Evolutionary conservation across 495 filamentous ascomycete genomes (phyloP).

Genomic region (Saxophila tyrrhenica): DNA sequence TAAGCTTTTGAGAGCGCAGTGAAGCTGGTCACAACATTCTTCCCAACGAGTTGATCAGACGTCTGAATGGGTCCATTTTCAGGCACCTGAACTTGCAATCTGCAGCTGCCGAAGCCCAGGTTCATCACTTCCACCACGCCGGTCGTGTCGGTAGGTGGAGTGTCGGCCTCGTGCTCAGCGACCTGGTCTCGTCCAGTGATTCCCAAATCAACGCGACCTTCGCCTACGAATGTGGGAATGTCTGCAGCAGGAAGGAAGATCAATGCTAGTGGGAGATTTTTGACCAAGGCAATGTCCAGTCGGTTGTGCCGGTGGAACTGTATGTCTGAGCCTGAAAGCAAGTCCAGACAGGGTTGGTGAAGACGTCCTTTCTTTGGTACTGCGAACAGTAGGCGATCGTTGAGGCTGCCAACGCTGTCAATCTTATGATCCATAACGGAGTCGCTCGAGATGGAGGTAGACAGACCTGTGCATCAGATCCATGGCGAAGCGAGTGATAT

Average conservation of each 20-base stretch:
- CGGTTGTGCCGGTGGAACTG: constrained; percentile 89
- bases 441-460: constrained; percentile 6
- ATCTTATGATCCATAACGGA: constrained; percentile 16
- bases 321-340: constrained; percentile 86
- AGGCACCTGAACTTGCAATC: constrained; percentile 90
- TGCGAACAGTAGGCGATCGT: constrained; percentile 88
- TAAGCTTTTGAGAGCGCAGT: constrained; percentile 68
- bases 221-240: constrained; percentile 93
- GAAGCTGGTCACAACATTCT: constrained; percentile 92
- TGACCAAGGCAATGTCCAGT: constrained; percentile 90
- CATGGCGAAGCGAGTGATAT: no score
- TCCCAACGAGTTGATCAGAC: constrained; percentile 73
- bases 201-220: constrained; percentile 84
- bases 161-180: constrained; percentile 70
- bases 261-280: constrained; percentile 88
- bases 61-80: constrained; percentile 62
- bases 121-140: constrained; percentile 77
- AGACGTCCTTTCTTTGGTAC: constrained; percentile 97
- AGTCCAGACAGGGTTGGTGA: constrained; percentile 71
- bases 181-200: constrained; percentile 93
- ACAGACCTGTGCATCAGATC: constrained; percentile 14
- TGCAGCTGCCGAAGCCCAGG: constrained; percentile 81
- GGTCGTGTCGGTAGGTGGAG: constrained; percentile 48
- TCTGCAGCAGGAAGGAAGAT: constrained; percentile 95
- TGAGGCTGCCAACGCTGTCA: constrained; percentile 46